A percentile compares a stretch with the other conserved stretches of the same genome.
Evolutionary conservation across 495 filamentous ascomycete genomes (phyloP).

Genomic region (Thermochaetoides thermophila): DNA sequence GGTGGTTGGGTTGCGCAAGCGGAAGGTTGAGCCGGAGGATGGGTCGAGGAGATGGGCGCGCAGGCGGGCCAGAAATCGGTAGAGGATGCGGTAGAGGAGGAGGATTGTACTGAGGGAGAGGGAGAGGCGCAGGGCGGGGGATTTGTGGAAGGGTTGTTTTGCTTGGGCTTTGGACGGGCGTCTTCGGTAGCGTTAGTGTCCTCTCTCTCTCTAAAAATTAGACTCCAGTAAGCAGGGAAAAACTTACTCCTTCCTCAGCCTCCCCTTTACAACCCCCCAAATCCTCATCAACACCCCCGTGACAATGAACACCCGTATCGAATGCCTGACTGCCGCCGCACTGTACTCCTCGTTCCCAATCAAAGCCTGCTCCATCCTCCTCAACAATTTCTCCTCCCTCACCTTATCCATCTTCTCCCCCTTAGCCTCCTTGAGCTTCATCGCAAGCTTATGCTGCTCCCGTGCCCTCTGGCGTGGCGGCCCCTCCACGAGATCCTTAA

Average conservation of each 20-base stretch:
- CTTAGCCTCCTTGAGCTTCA: constrained; percentile 8
- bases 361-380: too few relatives aligned
- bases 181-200: background rate
- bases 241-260: constrained; percentile 33
- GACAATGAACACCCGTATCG: constrained; percentile 59
- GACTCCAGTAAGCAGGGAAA: background rate
- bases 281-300: constrained; percentile 56
- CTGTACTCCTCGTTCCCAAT: too few relatives aligned
- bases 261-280: constrained; percentile 42
- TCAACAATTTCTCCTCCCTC: constrained; percentile 5
- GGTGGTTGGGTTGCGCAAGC: constrained; percentile 65
- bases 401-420: constrained; percentile 4
- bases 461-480: constrained; percentile 3
- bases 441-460: background rate
- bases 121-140: constrained; percentile 60
- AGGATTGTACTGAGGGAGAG: constrained; percentile 71
- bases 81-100: constrained; percentile 73
- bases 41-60: constrained; percentile 62
- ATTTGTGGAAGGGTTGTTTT: constrained; percentile 45
- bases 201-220: background rate
- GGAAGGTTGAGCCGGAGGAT: constrained; percentile 59
- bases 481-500: constrained; percentile 34
- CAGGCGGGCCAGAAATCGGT: constrained; percentile 75
- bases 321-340: constrained; percentile 60
- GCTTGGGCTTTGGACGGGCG: constrained; percentile 8